Evolutionary conservation across 2,329 filamentous ascomycete species (phyloP), one percentile per base, ranked within the genome.

Genomic region (Talaromyces sp.): DNA sequence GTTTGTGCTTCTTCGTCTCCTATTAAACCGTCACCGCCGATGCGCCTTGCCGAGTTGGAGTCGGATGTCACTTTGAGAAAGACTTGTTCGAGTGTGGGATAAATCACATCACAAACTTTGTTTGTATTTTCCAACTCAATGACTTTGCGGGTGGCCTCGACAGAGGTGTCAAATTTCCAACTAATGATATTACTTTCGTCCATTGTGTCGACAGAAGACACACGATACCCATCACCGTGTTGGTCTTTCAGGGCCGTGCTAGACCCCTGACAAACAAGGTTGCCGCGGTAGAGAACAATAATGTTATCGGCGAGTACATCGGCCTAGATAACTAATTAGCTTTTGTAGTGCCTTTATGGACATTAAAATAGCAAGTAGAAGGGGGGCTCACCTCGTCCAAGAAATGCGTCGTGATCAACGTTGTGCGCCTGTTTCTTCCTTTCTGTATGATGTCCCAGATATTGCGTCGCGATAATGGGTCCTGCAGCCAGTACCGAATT

Each of bases 361-460:
- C 10, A n/a, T 41, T 2, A 14, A 38, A 10, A n/a, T n/a, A n/a
- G n/a, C n/a, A n/a, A n/a, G n/a, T n/a, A n/a, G 53, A 19, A 41
- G n/a, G 27, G n/a, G 53, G 21, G n/a, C 38, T 6, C 49, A 56
- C 38, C 74, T 97, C 93, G 69, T 97, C 93, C 9, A 97, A 81
- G 73, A 96, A 97, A 73, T 97, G 93, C 0, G 93, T 97, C 0
- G 93, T 97, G 60, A 97, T 75, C 49, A 97, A 85, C 67, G 96
- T 89, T 0, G 93, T 96, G 49, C 93, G 82, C 62, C 82, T 82
- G 21, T 91, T 92, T 60, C 93, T 86, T 73, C 96, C 92, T 1
- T 89, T 89, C 13, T 96, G 80, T 24, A 97, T 80, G 62, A 97
- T 97, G 66, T 96, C 91, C 93, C 93, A 97, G 26, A 97, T 90